Conservation (phyloP, 1,139 yeast species). For the Taphrina populina region DNA sequence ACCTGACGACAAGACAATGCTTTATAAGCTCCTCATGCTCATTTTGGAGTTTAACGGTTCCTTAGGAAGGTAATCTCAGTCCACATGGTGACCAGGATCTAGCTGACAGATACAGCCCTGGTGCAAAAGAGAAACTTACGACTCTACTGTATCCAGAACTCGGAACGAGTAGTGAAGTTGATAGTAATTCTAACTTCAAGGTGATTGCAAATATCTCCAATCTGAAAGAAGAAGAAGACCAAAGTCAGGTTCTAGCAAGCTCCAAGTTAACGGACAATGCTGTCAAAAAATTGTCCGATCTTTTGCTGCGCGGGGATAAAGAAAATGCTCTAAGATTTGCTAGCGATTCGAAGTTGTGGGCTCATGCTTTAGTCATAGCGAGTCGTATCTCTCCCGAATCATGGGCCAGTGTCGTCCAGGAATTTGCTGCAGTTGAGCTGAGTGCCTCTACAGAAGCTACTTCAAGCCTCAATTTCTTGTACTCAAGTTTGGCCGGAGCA, state of each 20-base stretch:
- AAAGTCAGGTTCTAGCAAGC: constrained; percentile 1
- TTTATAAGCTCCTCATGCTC: constrained; percentile 11
- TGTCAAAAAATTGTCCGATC: constrained; percentile 14
- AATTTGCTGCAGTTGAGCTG: constrained; percentile 51
- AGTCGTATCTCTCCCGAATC: constrained; percentile 62
- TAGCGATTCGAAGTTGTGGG: constrained; percentile 67
- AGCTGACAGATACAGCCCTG: constrained; percentile 1
- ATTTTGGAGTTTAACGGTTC: constrained; percentile 11
- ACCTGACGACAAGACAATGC: constrained; percentile 5
- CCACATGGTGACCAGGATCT: too few relatives aligned
- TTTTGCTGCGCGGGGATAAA: constrained; percentile 58
- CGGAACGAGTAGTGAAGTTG: background rate
- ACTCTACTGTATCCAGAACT: constrained; percentile 11
- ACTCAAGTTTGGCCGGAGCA: constrained; percentile 65
- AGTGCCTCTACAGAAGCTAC: constrained; percentile 46
- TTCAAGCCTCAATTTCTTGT: constrained; percentile 59
- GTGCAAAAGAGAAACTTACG: background rate
- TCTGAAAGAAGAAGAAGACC: background rate
- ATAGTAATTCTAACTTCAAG: constrained; percentile 12
- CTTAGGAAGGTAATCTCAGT: background rate
- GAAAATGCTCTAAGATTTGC: constrained; percentile 66
- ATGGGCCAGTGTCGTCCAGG: constrained; percentile 59
- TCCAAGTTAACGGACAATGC: constrained; percentile 10
- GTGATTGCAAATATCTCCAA: constrained; percentile 5
- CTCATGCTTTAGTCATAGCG: constrained; percentile 71